These are phyloP conservation scores for Saturnispora serradocipensis DNA, from an alignment of 805 yeast genomes.

Conservation along the genomic window DNA sequence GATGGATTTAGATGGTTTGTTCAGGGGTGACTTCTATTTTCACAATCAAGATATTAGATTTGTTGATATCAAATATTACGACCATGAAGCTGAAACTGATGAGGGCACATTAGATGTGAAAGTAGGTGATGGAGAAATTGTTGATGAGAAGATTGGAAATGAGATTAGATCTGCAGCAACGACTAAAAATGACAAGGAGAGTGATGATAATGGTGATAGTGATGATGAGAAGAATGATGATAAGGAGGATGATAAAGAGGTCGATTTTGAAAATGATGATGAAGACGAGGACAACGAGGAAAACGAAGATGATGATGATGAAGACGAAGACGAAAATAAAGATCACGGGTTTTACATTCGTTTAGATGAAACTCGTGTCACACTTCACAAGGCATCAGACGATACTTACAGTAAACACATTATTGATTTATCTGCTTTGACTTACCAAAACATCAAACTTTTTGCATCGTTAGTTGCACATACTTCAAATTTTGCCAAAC, in stretches of 20 bases:
- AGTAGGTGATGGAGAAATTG: neutral
- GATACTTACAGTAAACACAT: constrained; percentile 24
- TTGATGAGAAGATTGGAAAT: neutral
- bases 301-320: neutral
- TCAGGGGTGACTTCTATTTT: neutral
- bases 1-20: constrained; percentile 1
- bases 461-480: constrained; percentile 34
- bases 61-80: neutral
- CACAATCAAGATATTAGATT: neutral
- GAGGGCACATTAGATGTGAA: neutral
- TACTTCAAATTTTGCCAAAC: constrained; percentile 37
- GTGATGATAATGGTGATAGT: constrained; percentile 22
- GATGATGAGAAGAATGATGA: neutral
- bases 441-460: constrained; percentile 32
- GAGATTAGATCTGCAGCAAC: neutral
- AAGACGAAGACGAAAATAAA: constrained; percentile 5
- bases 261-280: constrained; percentile 1
- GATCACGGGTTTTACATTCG: constrained; percentile 39
- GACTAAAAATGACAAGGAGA: neutral
- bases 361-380: constrained; percentile 10
- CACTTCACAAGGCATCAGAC: constrained; percentile 23
- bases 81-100: neutral
- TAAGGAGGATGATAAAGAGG: neutral
- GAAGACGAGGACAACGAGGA: neutral
- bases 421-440: constrained; percentile 28